Evolutionary conservation across 2,329 filamentous ascomycete species (phyloP), one percentile per base, ranked within the genome.

Genomic region (Fusarium temperatum): DNA sequence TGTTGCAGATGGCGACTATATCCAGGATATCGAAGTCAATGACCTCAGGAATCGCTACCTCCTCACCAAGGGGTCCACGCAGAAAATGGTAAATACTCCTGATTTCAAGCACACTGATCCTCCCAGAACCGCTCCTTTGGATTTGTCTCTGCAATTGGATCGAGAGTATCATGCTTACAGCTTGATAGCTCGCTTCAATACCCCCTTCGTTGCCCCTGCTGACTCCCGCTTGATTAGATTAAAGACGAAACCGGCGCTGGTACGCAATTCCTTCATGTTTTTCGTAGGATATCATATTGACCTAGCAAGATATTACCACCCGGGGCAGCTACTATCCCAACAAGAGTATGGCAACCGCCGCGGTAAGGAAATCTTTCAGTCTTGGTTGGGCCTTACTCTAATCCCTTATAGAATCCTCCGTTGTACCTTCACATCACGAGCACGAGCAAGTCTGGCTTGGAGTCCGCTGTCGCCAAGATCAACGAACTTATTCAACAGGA

Each of bases 191-290:
- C 85, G 82, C 83, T 84, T 84, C 84, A 83, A 83, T 83, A 81
- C 83, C 83, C 87, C 89, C 90, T 92, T 90, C 91, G 90, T 94
- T 92, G 90, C 93, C 94, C 91, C 91, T 96, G 94, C 95, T 98
- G 91, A 98, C 95, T 90, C 92, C 89, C 86, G 89, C 91, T 90
- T 96, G 91, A 93, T 93, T 95, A 99, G 96, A 99, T 99, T 81
- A 97, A 98, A 92, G 96, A 98, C 88, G 94, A 98, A 81, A 98
- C 96, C 92, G 96, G 96, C 89, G 96, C 96, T 89, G 96, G 96
- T 99, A 99, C 92, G 95, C 90, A 85, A 65, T 66, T 64, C 55
- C 83, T 86, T 85, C 66, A 58, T 58, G 70, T 50, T 41, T 63
- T 42, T 82, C 78, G 83, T 83, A 85, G 82, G 85, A 74, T 86